Conservation (phyloP, 2,329 filamentous ascomycete genomes). For the Talaromyces sp. region DNA sequence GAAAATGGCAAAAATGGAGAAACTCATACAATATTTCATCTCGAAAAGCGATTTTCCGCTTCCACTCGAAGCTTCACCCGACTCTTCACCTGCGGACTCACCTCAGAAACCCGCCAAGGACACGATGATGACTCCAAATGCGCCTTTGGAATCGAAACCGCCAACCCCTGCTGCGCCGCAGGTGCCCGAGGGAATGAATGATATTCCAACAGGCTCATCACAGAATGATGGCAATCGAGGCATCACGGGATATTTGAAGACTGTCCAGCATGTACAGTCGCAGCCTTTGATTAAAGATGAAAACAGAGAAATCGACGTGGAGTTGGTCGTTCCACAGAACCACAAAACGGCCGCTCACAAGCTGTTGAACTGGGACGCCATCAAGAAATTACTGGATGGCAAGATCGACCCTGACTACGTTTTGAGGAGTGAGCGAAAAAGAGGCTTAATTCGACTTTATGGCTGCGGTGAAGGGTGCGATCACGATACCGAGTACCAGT, state of each 20-base stretch:
- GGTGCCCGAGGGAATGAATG: too few relatives aligned
- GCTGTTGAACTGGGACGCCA: slow-evolving; percentile 68
- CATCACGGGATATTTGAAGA: neutral
- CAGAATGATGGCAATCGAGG: too few relatives aligned
- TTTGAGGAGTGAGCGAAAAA: slow-evolving; percentile 67
- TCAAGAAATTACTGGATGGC: slow-evolving; percentile 58
- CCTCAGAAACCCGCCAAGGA: neutral
- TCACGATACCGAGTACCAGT: slow-evolving; percentile 45
- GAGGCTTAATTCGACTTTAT: slow-evolving; percentile 70
- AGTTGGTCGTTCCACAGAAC: slow-evolving; percentile 72
- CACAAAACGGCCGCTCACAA: slow-evolving; percentile 89
- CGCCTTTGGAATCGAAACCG: neutral
- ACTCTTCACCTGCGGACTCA: neutral
- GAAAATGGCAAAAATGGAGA: neutral
- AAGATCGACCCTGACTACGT: slow-evolving; percentile 66
- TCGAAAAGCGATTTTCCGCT: neutral
- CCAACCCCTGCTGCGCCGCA: neutral
- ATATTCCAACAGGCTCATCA: too few relatives aligned
- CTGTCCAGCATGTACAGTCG: slow-evolving; percentile 15
- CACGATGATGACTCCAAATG: neutral
- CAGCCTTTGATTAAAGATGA: slow-evolving; percentile 9
- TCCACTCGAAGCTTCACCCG: neutral
- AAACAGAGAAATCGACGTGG: slow-evolving; percentile 42
- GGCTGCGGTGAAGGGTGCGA: slow-evolving; percentile 73
- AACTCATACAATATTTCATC: neutral